Percentiles rank a stretch among this genome's conserved stretches.
These are phyloP conservation scores for Plasmodium falciparum DNA, from an alignment of 169 alveolate species.

Conservation along the genomic window DNA sequence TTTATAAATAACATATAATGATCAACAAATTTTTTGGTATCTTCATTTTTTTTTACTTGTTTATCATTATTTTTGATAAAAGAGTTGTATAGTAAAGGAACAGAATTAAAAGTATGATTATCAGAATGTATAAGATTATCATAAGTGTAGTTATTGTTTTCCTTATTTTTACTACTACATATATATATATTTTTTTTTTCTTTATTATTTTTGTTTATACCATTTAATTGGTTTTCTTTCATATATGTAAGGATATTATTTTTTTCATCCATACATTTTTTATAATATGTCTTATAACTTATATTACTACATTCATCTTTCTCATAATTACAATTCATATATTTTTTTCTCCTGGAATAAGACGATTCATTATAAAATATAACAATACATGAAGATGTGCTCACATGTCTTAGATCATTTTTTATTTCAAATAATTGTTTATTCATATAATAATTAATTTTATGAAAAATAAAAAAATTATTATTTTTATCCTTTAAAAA, in stretches of 20 bases:
- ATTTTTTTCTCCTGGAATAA: not conserved
- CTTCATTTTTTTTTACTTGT: not conserved
- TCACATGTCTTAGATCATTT: no score
- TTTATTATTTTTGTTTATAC: no score
- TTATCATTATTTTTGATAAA: no score
- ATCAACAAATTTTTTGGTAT: slow-evolving; percentile 52
- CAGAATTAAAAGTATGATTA: no score
- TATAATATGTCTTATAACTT: no score
- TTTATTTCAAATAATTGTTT: slow-evolving; percentile 6
- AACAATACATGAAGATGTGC: slow-evolving; percentile 8
- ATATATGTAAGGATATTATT: no score
- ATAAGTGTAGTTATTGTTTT: not conserved
- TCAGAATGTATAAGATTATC: no score
- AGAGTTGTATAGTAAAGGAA: no score
- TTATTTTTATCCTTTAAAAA: slow-evolving; percentile 4
- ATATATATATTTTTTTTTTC: no score
- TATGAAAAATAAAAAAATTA: slow-evolving; percentile 47
- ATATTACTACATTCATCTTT: no score
- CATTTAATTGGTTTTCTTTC: no score
- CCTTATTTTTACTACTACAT: not conserved
- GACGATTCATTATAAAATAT: slow-evolving; percentile 16
- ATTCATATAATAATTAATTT: slow-evolving; percentile 48
- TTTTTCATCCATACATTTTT: no score
- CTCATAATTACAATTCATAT: not conserved
- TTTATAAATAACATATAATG: slow-evolving; percentile 18